phyloP scores from a whole-genome alignment of 148 eudicot species.

The Rhododendron williamsianum region DNA sequence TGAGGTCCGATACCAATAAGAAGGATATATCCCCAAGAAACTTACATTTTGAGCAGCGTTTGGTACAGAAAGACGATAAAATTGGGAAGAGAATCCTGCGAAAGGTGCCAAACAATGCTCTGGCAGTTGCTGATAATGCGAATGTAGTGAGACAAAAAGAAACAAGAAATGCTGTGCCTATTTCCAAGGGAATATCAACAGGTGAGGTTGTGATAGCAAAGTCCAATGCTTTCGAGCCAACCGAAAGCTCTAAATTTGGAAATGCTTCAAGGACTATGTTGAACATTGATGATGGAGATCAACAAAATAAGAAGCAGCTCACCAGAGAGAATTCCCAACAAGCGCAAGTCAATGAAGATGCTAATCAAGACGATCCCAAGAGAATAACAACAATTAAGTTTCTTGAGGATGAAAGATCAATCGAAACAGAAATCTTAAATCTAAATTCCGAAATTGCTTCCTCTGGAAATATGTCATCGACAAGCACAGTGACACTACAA shows the following conservation, averaged over 20 bases:
- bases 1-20: constrained; percentile 50
- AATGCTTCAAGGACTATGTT: not conserved
- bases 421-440: not conserved
- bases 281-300: not conserved
- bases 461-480: constrained; percentile 20
- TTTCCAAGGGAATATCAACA: constrained; percentile 30
- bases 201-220: constrained; percentile 12
- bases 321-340: not conserved
- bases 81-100: constrained; percentile 17
- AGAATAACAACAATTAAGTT: not conserved
- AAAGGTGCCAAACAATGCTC: constrained; percentile 12
- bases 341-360: not conserved
- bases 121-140: constrained; percentile 9
- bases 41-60: constrained; percentile 11
- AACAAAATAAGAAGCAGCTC: constrained; percentile 18
- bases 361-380: constrained; percentile 10
- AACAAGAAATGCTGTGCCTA: constrained; percentile 21
- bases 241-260: not conserved
- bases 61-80: constrained; percentile 8
- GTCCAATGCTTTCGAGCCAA: not conserved
- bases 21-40: constrained; percentile 41
- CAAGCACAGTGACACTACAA: constrained; percentile 3
- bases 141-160: not conserved
- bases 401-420: not conserved
- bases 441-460: constrained; percentile 10